A percentile compares a stretch with the other conserved stretches of the same genome.
Evolutionary conservation across 441 rosid genomes (phyloP).

Genomic region (Bocquillonia castaneifolia): DNA sequence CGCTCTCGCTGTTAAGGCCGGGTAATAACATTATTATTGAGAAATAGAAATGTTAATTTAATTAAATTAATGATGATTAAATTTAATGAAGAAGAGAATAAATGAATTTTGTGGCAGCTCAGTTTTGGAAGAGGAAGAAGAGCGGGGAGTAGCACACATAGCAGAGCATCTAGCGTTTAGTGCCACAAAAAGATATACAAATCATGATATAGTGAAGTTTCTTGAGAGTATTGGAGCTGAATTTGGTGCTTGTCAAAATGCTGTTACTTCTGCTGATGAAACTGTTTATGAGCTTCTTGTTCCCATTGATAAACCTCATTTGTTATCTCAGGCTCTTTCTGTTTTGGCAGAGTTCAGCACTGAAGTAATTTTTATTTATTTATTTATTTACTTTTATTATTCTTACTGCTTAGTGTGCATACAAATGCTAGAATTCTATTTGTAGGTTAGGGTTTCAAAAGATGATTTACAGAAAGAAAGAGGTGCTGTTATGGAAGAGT

Average conservation of each 20-base stretch:
- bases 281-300: constrained; percentile 84
- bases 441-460: constrained; percentile 73
- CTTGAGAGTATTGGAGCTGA: constrained; percentile 96
- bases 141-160: constrained; percentile 93
- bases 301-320: constrained; percentile 85
- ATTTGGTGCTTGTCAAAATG: constrained; percentile 98
- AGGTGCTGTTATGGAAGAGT: constrained; percentile 95
- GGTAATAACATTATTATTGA: too few species aligned
- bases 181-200: constrained; percentile 73
- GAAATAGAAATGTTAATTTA: too few species aligned
- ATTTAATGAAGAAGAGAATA: too few species aligned
- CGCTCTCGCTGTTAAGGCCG: constrained; percentile 82
- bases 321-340: constrained; percentile 79
- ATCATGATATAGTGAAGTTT: constrained; percentile 88
- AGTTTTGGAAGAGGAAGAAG: constrained; percentile 94
- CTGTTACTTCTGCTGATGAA: constrained; percentile 80
- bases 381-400: neutral
- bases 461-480: constrained; percentile 89
- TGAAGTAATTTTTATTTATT: constrained; percentile 45
- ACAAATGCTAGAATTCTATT: too few species aligned
- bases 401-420: neutral
- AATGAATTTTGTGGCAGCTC: constrained; percentile 62
- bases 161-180: constrained; percentile 96
- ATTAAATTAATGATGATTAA: too few species aligned
- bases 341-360: constrained; percentile 83